These are phyloP conservation scores for Colletotrichum paranaense DNA, from an alignment of 2,329 filamentous ascomycete genomes.

Conservation along the genomic window DNA sequence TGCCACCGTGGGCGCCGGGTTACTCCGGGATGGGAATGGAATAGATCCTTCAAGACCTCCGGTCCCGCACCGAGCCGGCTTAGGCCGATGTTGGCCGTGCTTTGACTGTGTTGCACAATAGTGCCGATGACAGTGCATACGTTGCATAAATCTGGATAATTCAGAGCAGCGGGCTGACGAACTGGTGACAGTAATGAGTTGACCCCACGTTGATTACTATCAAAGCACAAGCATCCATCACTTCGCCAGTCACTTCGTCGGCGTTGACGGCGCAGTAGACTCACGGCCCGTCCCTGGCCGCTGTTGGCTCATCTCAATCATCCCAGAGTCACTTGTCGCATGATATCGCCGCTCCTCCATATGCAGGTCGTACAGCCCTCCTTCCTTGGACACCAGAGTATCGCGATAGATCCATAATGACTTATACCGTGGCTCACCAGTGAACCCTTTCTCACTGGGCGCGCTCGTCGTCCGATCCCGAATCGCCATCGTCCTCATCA, in stretches of 20 bases:
- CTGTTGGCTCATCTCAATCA: slow-evolving; percentile 29
- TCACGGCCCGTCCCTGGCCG: neutral
- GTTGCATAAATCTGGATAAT: neutral
- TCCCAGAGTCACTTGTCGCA: neutral
- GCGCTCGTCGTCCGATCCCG: neutral
- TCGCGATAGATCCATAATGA: slow-evolving; percentile 34
- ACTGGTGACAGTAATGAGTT: neutral
- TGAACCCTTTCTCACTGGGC: neutral
- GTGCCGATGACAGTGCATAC: neutral
- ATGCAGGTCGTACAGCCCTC: slow-evolving; percentile 30
- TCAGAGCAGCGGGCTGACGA: neutral
- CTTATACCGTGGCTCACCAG: neutral
- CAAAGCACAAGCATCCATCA: too few species aligned
- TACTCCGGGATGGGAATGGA: slow-evolving; percentile 19
- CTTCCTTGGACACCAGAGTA: slow-evolving; percentile 8
- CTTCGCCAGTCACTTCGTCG: neutral
- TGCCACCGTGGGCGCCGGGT: neutral
- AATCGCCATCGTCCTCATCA: slow-evolving; percentile 34
- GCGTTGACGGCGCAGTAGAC: neutral
- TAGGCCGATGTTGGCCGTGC: slow-evolving; percentile 23
- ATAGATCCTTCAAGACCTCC: neutral
- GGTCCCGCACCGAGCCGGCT: slow-evolving; percentile 7
- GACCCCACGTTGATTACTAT: neutral
- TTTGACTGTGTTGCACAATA: neutral
- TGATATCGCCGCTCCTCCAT: slow-evolving; percentile 31